Evolutionary conservation across 305 asterid species (phyloP), one percentile per base, ranked within the genome.

Genomic region (Fraxinus albicans): DNA sequence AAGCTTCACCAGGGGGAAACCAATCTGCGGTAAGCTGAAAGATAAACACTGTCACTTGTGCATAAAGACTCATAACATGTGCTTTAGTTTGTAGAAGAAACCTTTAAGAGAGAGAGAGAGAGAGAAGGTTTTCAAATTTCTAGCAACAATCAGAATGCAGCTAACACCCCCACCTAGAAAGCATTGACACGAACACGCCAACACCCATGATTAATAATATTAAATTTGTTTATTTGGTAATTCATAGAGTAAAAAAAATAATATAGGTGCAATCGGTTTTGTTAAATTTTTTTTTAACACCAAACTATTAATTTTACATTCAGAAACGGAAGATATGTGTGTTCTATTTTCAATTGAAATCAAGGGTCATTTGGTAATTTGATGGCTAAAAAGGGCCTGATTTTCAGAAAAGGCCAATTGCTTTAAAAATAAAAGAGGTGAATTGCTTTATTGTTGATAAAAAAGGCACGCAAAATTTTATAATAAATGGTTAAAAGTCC

Each of bases 1-100:
- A 95, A 86, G 98, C 97, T 84, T 93, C 99, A 72, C 87, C 85
- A 23, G 97, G 90, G 36, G 92, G 97, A 83, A 97, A 97, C 99
- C 99, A 97, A 89, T 90, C 90, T 8, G 83, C 83, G 63, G 86
- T 91, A 73, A 96, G 98, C 98, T 96, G 98, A 73, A 92, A 79
- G 75, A 25, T 47, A 82, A 36, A 65, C 31, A 19, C 3, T 42
- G 83, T 78, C 84, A 83, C 73, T 76, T 67, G 19, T 65, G 25
- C 77, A 55, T 84, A 50, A 81, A 70, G 65, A 77, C 8, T 80
- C 29, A 25, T 29, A 76, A 77, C 35, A 84, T 8, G 9, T 76
- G 63, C 27, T 42, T 58, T 72, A 67, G 76, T 35, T 63, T 60
- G 76, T 38, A 76, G 73, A 77, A 17, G 58, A 69, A 77, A 25